Base-by-base conservation (phyloP, 352 stramenopile genomes). In the Phytophthora fragariaefolia region DNA sequence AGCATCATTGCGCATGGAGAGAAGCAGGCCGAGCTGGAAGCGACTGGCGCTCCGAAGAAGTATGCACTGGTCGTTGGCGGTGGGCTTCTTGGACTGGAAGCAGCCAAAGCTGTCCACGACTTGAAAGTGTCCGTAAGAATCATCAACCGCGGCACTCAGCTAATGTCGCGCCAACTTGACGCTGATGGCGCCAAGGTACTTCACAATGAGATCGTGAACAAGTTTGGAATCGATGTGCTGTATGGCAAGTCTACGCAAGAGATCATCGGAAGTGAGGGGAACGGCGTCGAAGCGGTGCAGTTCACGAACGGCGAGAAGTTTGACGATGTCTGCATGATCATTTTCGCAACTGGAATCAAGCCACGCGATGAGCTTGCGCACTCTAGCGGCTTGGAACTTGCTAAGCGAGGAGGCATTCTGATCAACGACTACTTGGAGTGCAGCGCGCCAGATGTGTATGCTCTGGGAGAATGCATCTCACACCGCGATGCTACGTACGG, bases 121-220 rank as follows among this genome's bases (percentile, higher is more conserved):
- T 90, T 98, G 58, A 88, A 92, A 8, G 74, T 97, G 46, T 75
- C 80, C 32, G 92, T 90, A 24, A 85, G 94, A 49, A 96, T 98
- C 66, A 89, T 98, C 58, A 93, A 98, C 71, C 96, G 95, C 72
- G 92, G 92, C n/a, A 76, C 76, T 20, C 93, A 89, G 28, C 77
- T 98, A 20, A 98, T 98, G 92, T 97, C 91, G 8, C 90, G 92
- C 36, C 90, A 98, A 76, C 94, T 98, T 26, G 93, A 98, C 55
- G 78, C 96, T 58, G 92, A 90, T 24, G 93, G 91, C 12, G 89
- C 96, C 58, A 89, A 92, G 56, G 83, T 95, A 42, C 77, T 98
- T 13, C 91, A 96, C 49, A 82, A 80, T 26, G 96, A 95, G 68
- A 98, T 98, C 73, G 89, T 96, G 62, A 80, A 79, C 54, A 77